Evolutionary conservation across 208 protist species (phyloP), one percentile per base, ranked within the genome.

Genomic region (Acanthamoeba castellanii): DNA sequence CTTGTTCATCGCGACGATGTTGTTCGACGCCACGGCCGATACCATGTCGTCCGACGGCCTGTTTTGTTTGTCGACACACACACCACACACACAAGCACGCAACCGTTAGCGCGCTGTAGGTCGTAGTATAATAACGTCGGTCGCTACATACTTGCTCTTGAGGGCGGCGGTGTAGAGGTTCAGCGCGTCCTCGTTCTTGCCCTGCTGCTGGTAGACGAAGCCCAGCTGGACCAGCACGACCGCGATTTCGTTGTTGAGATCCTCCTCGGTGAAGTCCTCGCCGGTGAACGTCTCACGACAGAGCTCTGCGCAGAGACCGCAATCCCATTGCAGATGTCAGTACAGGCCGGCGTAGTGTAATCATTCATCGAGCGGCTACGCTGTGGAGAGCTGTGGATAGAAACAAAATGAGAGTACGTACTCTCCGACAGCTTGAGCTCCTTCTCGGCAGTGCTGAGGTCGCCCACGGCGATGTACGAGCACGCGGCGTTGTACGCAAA

Each of bases 401-500:
- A 37, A 37, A 30, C 11, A 27, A n/a, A n/a, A 3, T 0, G 11
- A 20, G 20, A 30, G 34, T 6, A 34, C 50, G 42, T 84, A 92
- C 94, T 70, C 47, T 91, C 82, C 5, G 94, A 64, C 4, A 92
- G 82, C 70, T 64, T 57, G 16, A 95, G 94, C 45, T 93, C 52
- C 70, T 70, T 70, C 50, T 95, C 84, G 16, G 94, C 94, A n/a
- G 61, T 70, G 30, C 64, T 27, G 8, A 68, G 30, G 37, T 95
- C 74, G 22, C 84, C 94, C n/a, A 45, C 34, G 45, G 82, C 78
- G 52, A 95, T 76, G 74, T 74, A 92, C 25, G 72, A 32, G 68
- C 85, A 95, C 5, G 94, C 94, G 25, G 84, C 85, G 61, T 95
- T 95, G 84, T 95, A 95, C 20, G 94, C 94, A 78, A 85, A 95